These are phyloP conservation scores for Colletotrichum abscissum DNA, from an alignment of 2,329 filamentous ascomycete genomes.

Conservation along the genomic window DNA sequence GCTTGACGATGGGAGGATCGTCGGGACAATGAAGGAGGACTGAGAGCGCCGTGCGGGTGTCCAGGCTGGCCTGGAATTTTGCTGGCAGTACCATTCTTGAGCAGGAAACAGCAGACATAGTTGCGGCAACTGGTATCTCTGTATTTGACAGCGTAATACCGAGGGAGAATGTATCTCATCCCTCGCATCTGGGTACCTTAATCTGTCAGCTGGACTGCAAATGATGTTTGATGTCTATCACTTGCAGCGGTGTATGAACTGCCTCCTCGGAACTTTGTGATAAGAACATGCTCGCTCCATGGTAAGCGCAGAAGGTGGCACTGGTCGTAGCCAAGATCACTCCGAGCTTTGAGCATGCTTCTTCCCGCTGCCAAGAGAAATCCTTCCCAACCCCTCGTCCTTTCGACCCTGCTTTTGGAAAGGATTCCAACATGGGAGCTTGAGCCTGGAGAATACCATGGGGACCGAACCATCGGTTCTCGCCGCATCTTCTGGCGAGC, in stretches of 20 bases:
- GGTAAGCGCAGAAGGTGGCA: constrained; percentile 10
- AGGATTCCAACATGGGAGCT: constrained; percentile 5
- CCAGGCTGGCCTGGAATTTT: not conserved
- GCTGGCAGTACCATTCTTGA: not conserved
- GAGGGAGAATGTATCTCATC: not conserved
- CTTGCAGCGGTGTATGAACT: not conserved
- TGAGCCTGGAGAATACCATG: not conserved
- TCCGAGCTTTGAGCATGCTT: not conserved
- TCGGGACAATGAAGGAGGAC: constrained; percentile 23
- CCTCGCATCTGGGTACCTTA: not conserved
- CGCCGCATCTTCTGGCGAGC: not conserved
- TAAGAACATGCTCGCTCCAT: not conserved
- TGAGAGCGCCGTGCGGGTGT: constrained; percentile 9
- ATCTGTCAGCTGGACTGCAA: not conserved
- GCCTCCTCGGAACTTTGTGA: not conserved
- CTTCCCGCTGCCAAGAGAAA: constrained; percentile 10
- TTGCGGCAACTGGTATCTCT: not conserved
- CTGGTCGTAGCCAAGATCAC: constrained; percentile 5
- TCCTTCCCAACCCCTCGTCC: not conserved
- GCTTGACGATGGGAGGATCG: constrained; percentile 19
- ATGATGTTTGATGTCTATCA: not conserved
- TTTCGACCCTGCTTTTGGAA: not conserved
- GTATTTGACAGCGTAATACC: constrained; percentile 6
- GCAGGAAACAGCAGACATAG: not conserved
- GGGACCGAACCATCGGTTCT: not conserved